Percentiles rank a stretch among this genome's conserved stretches.
These are phyloP conservation scores for Trichoderma koningiopsis DNA, from an alignment of 2,329 filamentous ascomycete genomes.

Conservation along the genomic window DNA sequence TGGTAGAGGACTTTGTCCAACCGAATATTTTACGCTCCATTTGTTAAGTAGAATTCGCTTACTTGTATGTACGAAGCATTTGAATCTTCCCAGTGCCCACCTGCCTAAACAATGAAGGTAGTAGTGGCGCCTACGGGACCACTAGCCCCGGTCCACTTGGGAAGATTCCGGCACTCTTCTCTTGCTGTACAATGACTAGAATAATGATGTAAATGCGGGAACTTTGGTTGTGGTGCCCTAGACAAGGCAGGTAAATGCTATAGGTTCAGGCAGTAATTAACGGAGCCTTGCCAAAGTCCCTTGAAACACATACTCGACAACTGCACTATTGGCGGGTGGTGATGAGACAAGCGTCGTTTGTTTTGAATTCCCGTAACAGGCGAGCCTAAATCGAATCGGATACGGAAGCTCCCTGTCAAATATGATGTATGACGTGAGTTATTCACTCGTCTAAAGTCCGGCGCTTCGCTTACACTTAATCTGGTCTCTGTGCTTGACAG, in stretches of 20 bases:
- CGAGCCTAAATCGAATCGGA: not conserved
- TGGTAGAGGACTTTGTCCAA: not conserved
- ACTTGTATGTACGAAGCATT: not conserved
- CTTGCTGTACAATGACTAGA: not conserved
- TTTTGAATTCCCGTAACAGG: not conserved
- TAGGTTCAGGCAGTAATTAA: not conserved
- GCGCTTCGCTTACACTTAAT: not conserved
- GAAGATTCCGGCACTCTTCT: not conserved
- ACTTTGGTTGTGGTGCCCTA: not conserved
- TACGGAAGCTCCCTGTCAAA: not conserved
- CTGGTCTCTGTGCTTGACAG: not conserved
- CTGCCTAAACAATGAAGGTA: constrained; percentile 19
- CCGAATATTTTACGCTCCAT: not conserved
- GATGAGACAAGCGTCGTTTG: constrained; percentile 3
- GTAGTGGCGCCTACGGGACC: not conserved
- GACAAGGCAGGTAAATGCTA: not conserved
- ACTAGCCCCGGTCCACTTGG: not conserved
- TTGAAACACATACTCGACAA: not conserved
- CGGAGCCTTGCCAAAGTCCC: not conserved
- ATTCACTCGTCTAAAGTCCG: not conserved
- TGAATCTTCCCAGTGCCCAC: not conserved
- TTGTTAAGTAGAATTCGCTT: not conserved
- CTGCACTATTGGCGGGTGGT: not conserved
- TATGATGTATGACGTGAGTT: not conserved
- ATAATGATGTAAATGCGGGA: not conserved